A percentile compares a stretch with the other conserved stretches of the same genome.
Conservation (phyloP, 768 basidiomycete species). For the Leccinellum luteum region DNA sequence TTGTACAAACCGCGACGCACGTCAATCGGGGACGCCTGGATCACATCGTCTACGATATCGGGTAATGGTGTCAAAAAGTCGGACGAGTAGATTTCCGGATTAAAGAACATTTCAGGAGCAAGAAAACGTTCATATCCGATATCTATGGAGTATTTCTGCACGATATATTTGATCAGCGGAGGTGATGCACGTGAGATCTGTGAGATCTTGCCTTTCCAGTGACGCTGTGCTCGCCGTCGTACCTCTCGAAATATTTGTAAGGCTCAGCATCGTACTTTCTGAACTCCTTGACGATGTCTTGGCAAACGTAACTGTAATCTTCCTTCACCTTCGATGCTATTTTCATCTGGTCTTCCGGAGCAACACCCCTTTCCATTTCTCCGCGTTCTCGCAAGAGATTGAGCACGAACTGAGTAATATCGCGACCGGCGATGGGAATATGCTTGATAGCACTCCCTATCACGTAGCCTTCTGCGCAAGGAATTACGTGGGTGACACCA, state of each 20-base stretch:
- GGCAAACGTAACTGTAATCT: slow-evolving; percentile 97
- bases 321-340: slow-evolving; percentile 96
- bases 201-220: slow-evolving; percentile 74
- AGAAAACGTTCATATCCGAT: slow-evolving; percentile 99
- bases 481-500: slow-evolving; percentile 98
- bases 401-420: slow-evolving; percentile 95
- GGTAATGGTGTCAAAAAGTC: slow-evolving; percentile 97
- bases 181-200: background rate
- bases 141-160: slow-evolving; percentile 88
- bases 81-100: slow-evolving; percentile 97
- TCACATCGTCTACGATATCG: slow-evolving; percentile 93
- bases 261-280: slow-evolving; percentile 97
- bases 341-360: slow-evolving; percentile 91
- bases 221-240: slow-evolving; percentile 89
- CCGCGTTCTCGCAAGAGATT: slow-evolving; percentile 95
- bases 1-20: slow-evolving; percentile 96
- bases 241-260: slow-evolving; percentile 91
- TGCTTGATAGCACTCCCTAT: slow-evolving; percentile 99
- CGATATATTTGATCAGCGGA: slow-evolving; percentile 6
- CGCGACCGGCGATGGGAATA: slow-evolving; percentile 97
- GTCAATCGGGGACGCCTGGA: slow-evolving; percentile 94
- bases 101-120: slow-evolving; percentile 99
- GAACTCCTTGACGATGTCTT: slow-evolving; percentile 98
- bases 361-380: slow-evolving; percentile 76
- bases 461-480: slow-evolving; percentile 95